Conservation (phyloP, 169 alveolate species). For the Cryptosporidium sp. region DNA sequence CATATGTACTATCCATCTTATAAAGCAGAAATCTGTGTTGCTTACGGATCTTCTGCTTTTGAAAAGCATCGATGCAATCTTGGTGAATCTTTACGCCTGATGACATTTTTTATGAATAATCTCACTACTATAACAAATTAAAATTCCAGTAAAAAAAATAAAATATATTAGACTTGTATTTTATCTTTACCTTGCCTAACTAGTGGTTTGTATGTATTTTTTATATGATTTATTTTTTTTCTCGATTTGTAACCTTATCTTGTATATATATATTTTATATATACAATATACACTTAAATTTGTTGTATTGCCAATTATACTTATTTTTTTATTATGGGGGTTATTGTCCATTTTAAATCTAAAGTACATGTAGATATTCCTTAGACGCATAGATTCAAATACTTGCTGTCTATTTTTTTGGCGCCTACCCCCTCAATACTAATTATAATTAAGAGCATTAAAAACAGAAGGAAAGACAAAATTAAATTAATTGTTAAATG, state of each 20-base stretch:
- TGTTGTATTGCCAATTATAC: background rate
- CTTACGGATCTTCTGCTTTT: conserved; percentile 79
- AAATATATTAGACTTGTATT: background rate
- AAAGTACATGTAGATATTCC: conserved; percentile 72
- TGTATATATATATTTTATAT: background rate
- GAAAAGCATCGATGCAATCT: conserved; percentile 77
- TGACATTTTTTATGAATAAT: conserved; percentile 75
- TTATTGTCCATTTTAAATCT: conserved; percentile 51
- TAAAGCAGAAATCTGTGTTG: conserved; percentile 77
- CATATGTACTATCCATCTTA: conserved; percentile 74
- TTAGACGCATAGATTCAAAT: conserved; percentile 70
- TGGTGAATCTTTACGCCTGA: conserved; percentile 80
- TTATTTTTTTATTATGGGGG: conserved; percentile 24
- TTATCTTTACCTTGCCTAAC: background rate
- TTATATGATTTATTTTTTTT: background rate
- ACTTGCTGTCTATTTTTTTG: conserved; percentile 45
- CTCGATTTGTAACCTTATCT: background rate
- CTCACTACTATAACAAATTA: background rate
- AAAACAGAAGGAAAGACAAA: background rate
- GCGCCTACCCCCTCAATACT: background rate
- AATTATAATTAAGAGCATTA: background rate
- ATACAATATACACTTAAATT: background rate
- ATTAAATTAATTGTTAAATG: background rate
- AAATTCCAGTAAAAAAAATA: conserved; percentile 16
- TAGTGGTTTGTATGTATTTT: conserved; percentile 8